A percentile compares a stretch with the other conserved stretches of the same genome.
These are phyloP conservation scores for Bonia amplexicaulis DNA, from an alignment of 176 grass and related monocot species.

Conservation along the genomic window DNA sequence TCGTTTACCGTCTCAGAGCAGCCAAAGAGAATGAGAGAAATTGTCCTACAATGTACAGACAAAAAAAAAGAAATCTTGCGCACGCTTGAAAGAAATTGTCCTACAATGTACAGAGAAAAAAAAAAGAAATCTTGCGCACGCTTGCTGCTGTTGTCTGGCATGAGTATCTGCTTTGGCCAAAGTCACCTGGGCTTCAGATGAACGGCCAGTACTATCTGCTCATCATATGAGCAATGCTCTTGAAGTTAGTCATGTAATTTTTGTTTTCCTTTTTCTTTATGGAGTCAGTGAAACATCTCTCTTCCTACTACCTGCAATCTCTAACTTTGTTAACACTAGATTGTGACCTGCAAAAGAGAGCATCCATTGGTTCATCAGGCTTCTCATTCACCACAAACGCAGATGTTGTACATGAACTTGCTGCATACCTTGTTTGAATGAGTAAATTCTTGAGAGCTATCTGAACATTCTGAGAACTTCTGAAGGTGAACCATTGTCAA, in stretches of 20 bases:
- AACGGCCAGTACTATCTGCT: constrained; percentile 8
- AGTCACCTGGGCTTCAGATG: constrained; percentile 25
- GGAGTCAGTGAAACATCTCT: not conserved
- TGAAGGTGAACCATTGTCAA: not conserved
- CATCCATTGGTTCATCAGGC: constrained; percentile 4
- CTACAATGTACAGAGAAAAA: not conserved
- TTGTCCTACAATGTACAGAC: constrained; percentile 1
- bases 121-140: not conserved
- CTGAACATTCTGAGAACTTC: not conserved
- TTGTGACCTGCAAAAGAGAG: constrained; percentile 4
- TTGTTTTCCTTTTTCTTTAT: not conserved
- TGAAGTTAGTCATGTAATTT: not conserved
- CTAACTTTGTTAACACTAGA: not conserved
- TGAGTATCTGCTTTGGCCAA: constrained; percentile 2
- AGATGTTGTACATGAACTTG: not conserved
- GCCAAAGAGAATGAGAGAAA: not conserved
- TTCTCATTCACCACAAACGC: not conserved
- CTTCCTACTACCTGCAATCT: constrained; percentile 20
- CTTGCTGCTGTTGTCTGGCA: not conserved
- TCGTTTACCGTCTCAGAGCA: constrained; percentile 3
- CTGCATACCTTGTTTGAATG: constrained; percentile 5
- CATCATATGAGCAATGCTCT: constrained; percentile 2
- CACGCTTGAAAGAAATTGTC: constrained; percentile 4
- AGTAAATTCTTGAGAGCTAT: not conserved
- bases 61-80: not conserved